Evolutionary conservation across 1,284 basidiomycete species (phyloP), one percentile per base, ranked within the genome.

Genomic region (Irpex lacteus): DNA sequence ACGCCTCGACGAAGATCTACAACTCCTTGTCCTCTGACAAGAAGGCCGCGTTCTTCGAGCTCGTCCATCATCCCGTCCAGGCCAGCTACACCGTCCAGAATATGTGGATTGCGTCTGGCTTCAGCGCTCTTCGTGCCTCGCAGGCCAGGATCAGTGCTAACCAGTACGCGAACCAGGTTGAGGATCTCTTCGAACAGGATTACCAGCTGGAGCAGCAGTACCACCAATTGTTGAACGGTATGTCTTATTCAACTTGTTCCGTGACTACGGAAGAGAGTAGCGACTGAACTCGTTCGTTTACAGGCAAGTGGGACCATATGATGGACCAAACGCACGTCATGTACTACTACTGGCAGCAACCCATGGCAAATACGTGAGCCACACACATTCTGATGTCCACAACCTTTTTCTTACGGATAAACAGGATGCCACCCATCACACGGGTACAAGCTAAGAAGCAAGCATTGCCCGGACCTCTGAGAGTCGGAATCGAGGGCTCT

Each of bases 331-430:
- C 85, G 5, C 85, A 87, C 73, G 71, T 86, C 61, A 82, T 82
- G 68, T 89, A 88, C 68, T 83, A 81, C 66, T 90, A 90, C 73
- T 90, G 88, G 87, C 89, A 90, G 68, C 83, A 88, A 70, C 87
- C 87, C 0, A 84, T 85, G 80, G 79, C 81, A 2, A 85, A 89
- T 73, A 82, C 82, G 85, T 85, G 67, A 44, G 80, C 72, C 18
- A 26, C 50, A 18, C 11, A 47, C 21, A 1, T 21, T 44, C 6
- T 34, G 7, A 55, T 15, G 21, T 36, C 15, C 34, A 40, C 57
- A 1, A 44, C 32, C 40, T 8, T 57, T 38, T 50, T 19, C 19
- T 66, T 60, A 60, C 4, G 13, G 56, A 32, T 13, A 26, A 50
- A 26, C 65, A 87, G 85, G 0, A 85, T 87, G 84, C 86, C 87